Conservation (phyloP, 305 asterid species). For the Coffea humblotiana region DNA sequence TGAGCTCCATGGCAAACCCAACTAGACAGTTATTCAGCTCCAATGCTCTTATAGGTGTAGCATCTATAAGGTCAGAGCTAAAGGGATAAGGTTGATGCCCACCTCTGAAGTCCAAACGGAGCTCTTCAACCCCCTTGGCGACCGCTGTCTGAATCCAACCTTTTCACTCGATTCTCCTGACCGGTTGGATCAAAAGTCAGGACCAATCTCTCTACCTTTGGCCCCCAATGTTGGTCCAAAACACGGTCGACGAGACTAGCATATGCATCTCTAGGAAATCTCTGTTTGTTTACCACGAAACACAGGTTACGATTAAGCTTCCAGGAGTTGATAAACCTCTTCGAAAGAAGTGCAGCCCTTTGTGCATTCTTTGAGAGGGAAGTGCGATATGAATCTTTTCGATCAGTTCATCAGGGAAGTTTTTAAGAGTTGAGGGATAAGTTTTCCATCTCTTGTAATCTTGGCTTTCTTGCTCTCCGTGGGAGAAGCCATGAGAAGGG, state of each 20-base stretch:
- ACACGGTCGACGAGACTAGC: not conserved
- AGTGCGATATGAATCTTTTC: not conserved
- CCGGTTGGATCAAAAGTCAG: not conserved
- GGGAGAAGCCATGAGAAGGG: too few relatives aligned
- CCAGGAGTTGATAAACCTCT: not conserved
- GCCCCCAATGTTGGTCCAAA: not conserved
- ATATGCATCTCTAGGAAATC: not conserved
- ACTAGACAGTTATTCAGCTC: not conserved
- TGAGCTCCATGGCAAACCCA: not conserved
- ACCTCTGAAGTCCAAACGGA: not conserved
- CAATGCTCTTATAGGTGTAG: not conserved
- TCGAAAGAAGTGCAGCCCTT: not conserved
- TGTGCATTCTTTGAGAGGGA: not conserved
- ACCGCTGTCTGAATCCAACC: not conserved
- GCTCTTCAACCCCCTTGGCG: conserved; percentile 2
- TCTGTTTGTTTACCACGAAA: not conserved
- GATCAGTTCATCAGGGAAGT: not conserved
- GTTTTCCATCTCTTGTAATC: too few relatives aligned
- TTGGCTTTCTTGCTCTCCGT: too few relatives aligned
- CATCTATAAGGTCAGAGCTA: not conserved
- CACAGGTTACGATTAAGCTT: not conserved
- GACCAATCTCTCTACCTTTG: not conserved
- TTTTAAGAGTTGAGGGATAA: not conserved
- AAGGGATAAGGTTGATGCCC: not conserved
- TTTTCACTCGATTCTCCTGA: not conserved